These are phyloP conservation scores for Marchantia paleacea DNA, from an alignment of 225 moss, liverwort and hornwort genomes.

Conservation along the genomic window DNA sequence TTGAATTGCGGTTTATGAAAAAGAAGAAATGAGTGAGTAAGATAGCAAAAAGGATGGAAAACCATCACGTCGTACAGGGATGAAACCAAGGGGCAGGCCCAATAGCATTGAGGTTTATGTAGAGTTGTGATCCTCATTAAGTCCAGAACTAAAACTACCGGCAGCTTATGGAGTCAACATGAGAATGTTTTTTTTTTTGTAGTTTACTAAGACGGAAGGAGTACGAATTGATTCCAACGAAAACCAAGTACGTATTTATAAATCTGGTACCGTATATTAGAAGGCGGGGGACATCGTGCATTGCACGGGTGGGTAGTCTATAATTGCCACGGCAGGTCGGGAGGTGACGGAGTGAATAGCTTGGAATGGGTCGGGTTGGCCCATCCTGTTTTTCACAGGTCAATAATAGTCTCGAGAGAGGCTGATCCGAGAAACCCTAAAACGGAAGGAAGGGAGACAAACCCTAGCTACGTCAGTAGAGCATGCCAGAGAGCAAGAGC, in stretches of 20 bases:
- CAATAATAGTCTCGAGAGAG: conserved; percentile 15
- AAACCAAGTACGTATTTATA: neutral
- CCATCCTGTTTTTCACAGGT: conserved; percentile 5
- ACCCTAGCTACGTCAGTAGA: conserved; percentile 18
- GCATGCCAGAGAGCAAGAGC: neutral
- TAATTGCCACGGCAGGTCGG: conserved; percentile 12
- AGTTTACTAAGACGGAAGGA: neutral
- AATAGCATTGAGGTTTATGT: too few relatives aligned
- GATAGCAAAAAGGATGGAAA: too few relatives aligned
- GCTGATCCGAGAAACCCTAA: conserved; percentile 24
- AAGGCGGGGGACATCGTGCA: neutral
- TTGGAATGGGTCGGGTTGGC: neutral
- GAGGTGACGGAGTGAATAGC: neutral
- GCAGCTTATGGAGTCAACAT: neutral
- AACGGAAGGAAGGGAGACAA: conserved; percentile 16
- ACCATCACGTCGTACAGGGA: too few relatives aligned
- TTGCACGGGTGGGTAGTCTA: conserved; percentile 7
- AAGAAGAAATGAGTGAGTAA: too few relatives aligned
- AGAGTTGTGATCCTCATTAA: too few relatives aligned
- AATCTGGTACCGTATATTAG: neutral
- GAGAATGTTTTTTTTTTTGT: neutral
- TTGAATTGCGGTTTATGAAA: too few relatives aligned
- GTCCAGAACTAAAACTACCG: neutral
- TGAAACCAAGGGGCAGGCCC: too few relatives aligned
- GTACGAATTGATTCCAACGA: neutral